Evolutionary conservation across 257 asterid genomes (phyloP), one percentile per base, ranked within the genome.

Genomic region (Petunia axillaris): DNA sequence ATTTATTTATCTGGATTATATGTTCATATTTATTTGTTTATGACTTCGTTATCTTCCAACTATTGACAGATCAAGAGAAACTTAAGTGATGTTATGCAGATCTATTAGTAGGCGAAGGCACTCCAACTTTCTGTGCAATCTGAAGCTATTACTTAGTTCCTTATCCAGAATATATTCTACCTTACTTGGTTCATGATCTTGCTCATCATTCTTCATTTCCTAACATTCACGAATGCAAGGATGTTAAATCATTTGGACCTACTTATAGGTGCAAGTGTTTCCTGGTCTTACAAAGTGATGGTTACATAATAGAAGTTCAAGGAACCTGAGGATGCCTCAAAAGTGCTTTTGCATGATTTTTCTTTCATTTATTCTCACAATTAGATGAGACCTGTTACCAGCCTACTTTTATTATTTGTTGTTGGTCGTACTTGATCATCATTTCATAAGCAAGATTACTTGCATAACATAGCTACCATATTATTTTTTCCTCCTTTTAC

Each of bases 151-250:
- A 79, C 97, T 81, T 83, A 48, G 85, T 86, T 39, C 85, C 76
- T 75, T 89, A 90, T 83, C 98, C 99, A 77, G 99, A 96, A 86
- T 85, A 86, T 84, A 83, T 94, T 81, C 93, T 96, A 43, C 92
- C 97, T 77, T 93, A 91, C 73, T 88, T 94, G 90, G 95, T 96
- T 87, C 99, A 96, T 88, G 91, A 94, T 68, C 92, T 96, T 85
- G 98, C 97, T 84, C 92, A 93, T 86, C 94, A 88, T 89, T 89
- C 93, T 50, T 87, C 88, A 39, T 96, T 94, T 85, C 99, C 98
- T 50, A 89, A 91, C 82, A 82, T 91, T 62, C 95, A 90, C 46
- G 98, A 94, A 70, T 90, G 93, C 92, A 94, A 85, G 81, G 98
- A 96, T 82, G 94, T 88, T 76, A 89, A 90, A 88, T 73, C 86